Evolutionary conservation across 805 yeast species (phyloP).

Genomic region (Yamadazyma akitaensis): DNA sequence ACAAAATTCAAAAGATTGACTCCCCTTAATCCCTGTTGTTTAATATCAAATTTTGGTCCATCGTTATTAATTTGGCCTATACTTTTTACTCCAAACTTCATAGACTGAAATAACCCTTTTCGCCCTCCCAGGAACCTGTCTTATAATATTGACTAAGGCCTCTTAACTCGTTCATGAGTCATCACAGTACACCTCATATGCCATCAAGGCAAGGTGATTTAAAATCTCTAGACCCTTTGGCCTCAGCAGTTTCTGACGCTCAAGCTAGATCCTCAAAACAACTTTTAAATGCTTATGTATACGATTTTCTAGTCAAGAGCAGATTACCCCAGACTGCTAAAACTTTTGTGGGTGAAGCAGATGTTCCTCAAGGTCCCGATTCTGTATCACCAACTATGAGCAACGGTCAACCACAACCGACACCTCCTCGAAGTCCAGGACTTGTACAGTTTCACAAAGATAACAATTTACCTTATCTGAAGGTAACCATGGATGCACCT

Average conservation of each 20-base stretch:
- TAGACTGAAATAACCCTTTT: no score
- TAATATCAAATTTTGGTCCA: not conserved
- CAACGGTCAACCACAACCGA: conserved; percentile 24
- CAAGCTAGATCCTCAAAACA: conserved; percentile 53
- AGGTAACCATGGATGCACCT: conserved; percentile 72
- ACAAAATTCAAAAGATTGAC: no score
- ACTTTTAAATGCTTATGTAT: conserved; percentile 75
- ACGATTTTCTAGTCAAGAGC: conserved; percentile 78
- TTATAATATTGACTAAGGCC: not conserved
- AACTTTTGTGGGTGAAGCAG: conserved; percentile 74
- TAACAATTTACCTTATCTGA: conserved; percentile 46
- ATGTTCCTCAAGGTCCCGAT: conserved; percentile 40
- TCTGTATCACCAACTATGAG: conserved; percentile 7
- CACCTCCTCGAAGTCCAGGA: conserved; percentile 8
- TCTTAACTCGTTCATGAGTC: conserved; percentile 24
- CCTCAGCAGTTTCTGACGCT: conserved; percentile 27
- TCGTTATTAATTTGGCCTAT: not conserved
- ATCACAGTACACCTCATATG: conserved; percentile 35
- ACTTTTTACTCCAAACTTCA: no score
- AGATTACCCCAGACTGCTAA: conserved; percentile 69
- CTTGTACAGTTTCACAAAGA: conserved; percentile 30
- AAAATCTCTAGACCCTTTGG: conserved; percentile 4
- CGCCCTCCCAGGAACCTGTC: no score
- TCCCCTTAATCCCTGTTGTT: not conserved
- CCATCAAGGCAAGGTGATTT: not conserved